Conservation (phyloP, 2,329 filamentous ascomycete genomes). For the Sporothrix mexicana region DNA sequence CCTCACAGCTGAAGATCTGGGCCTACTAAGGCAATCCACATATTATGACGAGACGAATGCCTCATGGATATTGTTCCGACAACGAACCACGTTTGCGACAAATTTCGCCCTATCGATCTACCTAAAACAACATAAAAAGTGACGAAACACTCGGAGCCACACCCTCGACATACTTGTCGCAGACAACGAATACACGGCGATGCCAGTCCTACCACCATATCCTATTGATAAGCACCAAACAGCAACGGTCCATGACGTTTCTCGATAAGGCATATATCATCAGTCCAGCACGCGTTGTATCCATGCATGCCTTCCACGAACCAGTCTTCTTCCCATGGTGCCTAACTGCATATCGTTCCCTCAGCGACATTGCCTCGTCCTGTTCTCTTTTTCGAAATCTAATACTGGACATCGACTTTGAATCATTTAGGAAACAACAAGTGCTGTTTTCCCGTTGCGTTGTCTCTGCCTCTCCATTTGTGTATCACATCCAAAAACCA, state of each 20-base stretch:
- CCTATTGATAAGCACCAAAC: not conserved
- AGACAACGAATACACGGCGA: not conserved
- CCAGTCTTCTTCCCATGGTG: not conserved
- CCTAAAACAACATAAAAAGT: constrained; percentile 9
- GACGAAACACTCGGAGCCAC: not conserved
- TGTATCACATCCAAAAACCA: not conserved
- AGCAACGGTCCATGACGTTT: not conserved
- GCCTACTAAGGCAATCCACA: constrained; percentile 64
- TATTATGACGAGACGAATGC: constrained; percentile 34
- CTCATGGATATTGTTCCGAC: constrained; percentile 27
- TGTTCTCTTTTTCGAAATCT: not conserved
- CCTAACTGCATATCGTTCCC: not conserved
- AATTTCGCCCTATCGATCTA: not conserved
- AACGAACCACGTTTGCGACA: constrained; percentile 15
- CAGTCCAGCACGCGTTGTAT: not conserved
- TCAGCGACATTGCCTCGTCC: not conserved
- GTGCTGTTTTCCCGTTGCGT: not conserved
- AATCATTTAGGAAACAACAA: not conserved
- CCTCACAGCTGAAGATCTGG: constrained; percentile 79
- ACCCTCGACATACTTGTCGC: not conserved
- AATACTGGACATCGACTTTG: not conserved
- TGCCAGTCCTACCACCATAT: not conserved
- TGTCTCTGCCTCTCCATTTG: not conserved
- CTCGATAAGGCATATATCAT: not conserved
- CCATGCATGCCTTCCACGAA: not conserved